Percentiles rank a stretch among this genome's conserved stretches.
phyloP scores from a whole-genome alignment of 805 yeast genomes.

The Candida jianshihensis region DNA sequence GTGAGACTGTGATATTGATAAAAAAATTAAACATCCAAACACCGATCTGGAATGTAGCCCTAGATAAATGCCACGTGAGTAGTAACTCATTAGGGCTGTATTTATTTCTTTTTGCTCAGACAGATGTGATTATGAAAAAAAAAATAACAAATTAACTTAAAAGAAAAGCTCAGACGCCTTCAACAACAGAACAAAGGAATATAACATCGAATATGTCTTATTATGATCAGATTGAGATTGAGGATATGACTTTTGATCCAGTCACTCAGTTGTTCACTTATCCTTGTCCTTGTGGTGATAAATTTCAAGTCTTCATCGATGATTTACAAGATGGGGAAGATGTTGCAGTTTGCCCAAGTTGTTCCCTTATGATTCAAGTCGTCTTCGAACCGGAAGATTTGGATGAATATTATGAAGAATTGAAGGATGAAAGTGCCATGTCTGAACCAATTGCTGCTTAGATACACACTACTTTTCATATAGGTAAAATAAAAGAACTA shows the following conservation, averaged over 20 bases:
- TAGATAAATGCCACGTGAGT: background rate
- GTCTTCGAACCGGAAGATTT: conserved; percentile 65
- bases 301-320: conserved; percentile 77
- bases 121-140: background rate
- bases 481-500: too few species aligned
- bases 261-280: conserved; percentile 77
- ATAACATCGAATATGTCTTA: conserved; percentile 42
- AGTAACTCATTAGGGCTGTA: background rate
- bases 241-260: conserved; percentile 89
- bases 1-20: background rate
- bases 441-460: conserved; percentile 15
- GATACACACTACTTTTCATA: too few species aligned
- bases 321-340: conserved; percentile 89
- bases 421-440: conserved; percentile 19
- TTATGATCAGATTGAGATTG: conserved; percentile 95
- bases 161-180: too few species aligned
- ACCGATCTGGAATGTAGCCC: background rate
- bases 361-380: conserved; percentile 88
- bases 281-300: conserved; percentile 98
- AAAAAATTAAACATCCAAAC: background rate
- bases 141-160: background rate
- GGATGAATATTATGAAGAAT: conserved; percentile 33
- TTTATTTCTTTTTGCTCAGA: background rate
- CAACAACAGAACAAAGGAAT: too few species aligned
- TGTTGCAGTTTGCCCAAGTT: conserved; percentile 93